Percentiles rank a stretch among this genome's conserved stretches.
Evolutionary conservation across 495 filamentous ascomycete genomes (phyloP).

Genomic region (Penicillium subrubescens): DNA sequence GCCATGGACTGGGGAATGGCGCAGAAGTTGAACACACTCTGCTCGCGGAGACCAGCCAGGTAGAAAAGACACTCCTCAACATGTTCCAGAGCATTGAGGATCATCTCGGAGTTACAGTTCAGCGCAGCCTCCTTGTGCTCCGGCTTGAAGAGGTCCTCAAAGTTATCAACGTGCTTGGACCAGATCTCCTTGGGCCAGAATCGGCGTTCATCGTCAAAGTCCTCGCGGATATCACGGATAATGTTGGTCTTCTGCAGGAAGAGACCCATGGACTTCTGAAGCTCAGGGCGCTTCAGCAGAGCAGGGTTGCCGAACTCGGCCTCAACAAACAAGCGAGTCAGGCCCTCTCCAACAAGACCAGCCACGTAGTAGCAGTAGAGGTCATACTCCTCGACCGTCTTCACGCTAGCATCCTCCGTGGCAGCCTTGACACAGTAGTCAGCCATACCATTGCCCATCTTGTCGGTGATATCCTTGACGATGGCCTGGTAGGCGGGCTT

Average conservation of each 20-base stretch:
- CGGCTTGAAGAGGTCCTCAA: constrained; percentile 85
- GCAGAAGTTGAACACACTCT: constrained; percentile 99
- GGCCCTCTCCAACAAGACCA: constrained; percentile 91
- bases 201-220: constrained; percentile 78
- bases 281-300: constrained; percentile 71
- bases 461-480: constrained; percentile 89
- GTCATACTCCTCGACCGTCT: constrained; percentile 87
- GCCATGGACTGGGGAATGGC: constrained; percentile 99
- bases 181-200: constrained; percentile 97
- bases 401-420: constrained; percentile 73
- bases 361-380: constrained; percentile 97
- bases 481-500: constrained; percentile 82
- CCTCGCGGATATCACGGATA: constrained; percentile 92
- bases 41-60: constrained; percentile 92
- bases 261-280: constrained; percentile 94
- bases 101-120: constrained; percentile 92
- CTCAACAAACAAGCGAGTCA: constrained; percentile 89
- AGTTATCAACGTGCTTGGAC: constrained; percentile 88
- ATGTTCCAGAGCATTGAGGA: constrained; percentile 82
- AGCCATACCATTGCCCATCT: constrained; percentile 99
- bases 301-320: constrained; percentile 84
- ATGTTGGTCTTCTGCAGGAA: constrained; percentile 99
- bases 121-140: constrained; percentile 79
- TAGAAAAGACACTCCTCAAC: constrained; percentile 95
- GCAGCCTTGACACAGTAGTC: constrained; percentile 86